Conservation (phyloP, 78 protist species). For the Dictyostelium discoideum region DNA sequence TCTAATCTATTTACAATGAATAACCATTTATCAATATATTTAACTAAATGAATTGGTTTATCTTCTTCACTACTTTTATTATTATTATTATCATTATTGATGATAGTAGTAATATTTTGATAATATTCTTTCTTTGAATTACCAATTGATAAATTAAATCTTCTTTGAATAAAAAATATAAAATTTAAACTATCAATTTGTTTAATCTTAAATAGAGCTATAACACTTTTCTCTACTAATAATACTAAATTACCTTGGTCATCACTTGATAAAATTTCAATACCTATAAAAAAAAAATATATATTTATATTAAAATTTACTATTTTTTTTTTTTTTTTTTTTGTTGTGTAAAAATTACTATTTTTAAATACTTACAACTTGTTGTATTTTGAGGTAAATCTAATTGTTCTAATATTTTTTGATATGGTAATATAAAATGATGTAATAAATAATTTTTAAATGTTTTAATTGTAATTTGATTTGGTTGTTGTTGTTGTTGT, state of each 20-base stretch:
- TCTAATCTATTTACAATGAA: slow-evolving; percentile 17
- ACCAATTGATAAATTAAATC: not conserved
- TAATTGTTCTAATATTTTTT: slow-evolving; percentile 13
- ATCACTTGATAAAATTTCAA: slow-evolving; percentile 11
- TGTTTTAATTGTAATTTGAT: not conserved
- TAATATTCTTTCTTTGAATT: not conserved
- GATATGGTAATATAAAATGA: not conserved
- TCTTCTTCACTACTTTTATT: not conserved
- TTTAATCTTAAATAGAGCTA: slow-evolving; percentile 24
- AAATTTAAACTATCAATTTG: slow-evolving; percentile 15
- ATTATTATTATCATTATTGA: not conserved
- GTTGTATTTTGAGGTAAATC: not conserved
- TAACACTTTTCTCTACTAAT: not conserved
- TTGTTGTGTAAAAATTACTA: no score
- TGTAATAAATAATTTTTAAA: slow-evolving; percentile 22
- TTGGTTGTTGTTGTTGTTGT: not conserved
- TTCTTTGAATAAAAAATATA: slow-evolving; percentile 31
- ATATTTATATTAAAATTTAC: not conserved
- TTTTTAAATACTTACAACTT: not conserved
- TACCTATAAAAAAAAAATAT: not conserved
- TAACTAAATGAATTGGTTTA: not conserved
- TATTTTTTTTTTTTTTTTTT: not conserved
- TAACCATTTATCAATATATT: slow-evolving; percentile 53
- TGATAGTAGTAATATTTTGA: not conserved
- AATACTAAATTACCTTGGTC: slow-evolving; percentile 23